Evolutionary conservation across 305 asterid species (phyloP).

Genomic region (Fraxinus ornus): DNA sequence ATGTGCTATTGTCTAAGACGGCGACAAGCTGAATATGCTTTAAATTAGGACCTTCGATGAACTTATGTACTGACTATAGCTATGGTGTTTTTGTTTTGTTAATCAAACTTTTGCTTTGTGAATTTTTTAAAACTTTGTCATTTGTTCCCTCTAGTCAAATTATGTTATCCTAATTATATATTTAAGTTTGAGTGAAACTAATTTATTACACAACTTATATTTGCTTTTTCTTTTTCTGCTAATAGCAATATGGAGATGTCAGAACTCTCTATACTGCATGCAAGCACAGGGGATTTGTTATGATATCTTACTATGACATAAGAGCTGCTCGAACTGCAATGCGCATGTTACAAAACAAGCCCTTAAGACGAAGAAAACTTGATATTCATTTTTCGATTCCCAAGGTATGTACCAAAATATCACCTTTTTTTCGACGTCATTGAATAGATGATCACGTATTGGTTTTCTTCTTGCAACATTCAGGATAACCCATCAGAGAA

Average conservation of each 20-base stretch:
- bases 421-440: not conserved
- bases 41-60: not conserved
- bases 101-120: not conserved
- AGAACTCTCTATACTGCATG: constrained; percentile 91
- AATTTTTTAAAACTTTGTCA: not conserved
- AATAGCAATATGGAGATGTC: constrained; percentile 94
- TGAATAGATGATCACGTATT: not conserved
- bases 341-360: constrained; percentile 87
- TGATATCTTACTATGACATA: constrained; percentile 98
- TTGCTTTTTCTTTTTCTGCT: constrained; percentile 2
- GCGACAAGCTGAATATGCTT: constrained; percentile 2
- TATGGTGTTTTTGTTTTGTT: not conserved
- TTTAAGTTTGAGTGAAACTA: constrained; percentile 15
- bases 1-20: not conserved
- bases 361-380: constrained; percentile 81
- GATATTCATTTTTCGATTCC: constrained; percentile 97
- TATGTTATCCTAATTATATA: not conserved
- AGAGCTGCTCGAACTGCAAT: constrained; percentile 94
- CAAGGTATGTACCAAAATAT: constrained; percentile 48
- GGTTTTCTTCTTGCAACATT: constrained; percentile 15
- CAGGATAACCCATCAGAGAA: constrained; percentile 99
- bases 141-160: not conserved
- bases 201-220: constrained; percentile 4
- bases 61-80: not conserved
- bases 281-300: constrained; percentile 96